Evolutionary conservation across 2,329 filamentous ascomycete genomes (phyloP), one percentile per base, ranked within the genome.

Genomic region (Xylariaceae sp.): DNA sequence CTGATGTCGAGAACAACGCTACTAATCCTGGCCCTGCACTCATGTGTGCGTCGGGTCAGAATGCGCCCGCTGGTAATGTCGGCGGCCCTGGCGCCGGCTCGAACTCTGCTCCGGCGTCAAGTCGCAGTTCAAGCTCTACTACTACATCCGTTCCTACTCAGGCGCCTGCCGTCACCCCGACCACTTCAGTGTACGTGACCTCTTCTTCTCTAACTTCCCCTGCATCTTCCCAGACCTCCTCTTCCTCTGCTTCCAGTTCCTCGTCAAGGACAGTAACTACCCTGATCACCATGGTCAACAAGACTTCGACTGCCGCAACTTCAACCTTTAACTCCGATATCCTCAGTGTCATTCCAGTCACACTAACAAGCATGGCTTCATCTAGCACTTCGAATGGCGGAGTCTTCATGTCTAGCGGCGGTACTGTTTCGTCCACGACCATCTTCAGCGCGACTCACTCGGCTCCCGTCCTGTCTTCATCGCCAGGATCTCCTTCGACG

Each of bases 1-100:
- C 77, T 0, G 79, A 83, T 58, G 79, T 85, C 50, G 73, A 72
- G 67, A 71, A 71, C 57, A 71, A 70, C 53, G 72, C 73, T 17
- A 63, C 68, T 55, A 72, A 69, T 57, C 74, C 74, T 13, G 69
- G 71, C n/a, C 68, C 71, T 13, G 76, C 78, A 4, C 64, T 67
- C 51, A 69, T 75, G 17, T 72, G 70, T 50, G 62, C 61, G 7
- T 64, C 64, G 15, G 66, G 66, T 18, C 64, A 57, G 2, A 62
- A 67, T 48, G 67, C 64, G 11, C 63, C 67, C 9, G 44, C 47
- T 23, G 66, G 65, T 17, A 57, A 45, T 30, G 48, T 61, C 10
- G 61, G 48, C 15, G 71, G 64, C 58, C 75, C 73, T n/a, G 72
- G 63, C 30, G 62, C 69, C 15, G 67, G 67, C 47, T 67, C 67